Evolutionary conservation across 1,284 basidiomycete genomes (phyloP).

Genomic region (Retiboletus flavoniger): DNA sequence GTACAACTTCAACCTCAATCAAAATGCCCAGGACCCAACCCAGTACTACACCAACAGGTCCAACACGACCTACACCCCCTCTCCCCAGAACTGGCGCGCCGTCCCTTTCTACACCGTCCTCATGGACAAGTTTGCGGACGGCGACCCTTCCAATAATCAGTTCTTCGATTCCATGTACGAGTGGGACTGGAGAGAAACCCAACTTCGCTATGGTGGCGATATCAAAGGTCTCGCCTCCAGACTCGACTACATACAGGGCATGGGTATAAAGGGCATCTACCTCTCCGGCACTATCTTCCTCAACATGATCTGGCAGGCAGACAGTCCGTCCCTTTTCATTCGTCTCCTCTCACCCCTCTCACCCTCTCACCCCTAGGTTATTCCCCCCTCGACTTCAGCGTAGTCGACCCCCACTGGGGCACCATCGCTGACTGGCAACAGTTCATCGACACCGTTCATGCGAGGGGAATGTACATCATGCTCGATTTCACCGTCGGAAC

Average conservation of each 20-base stretch:
- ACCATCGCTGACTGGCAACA: slow-evolving; percentile 74
- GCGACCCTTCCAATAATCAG: slow-evolving; percentile 87
- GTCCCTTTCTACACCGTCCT: slow-evolving; percentile 84
- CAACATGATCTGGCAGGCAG: slow-evolving; percentile 94
- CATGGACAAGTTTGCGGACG: slow-evolving; percentile 90
- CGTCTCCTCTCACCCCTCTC: slow-evolving; percentile 1
- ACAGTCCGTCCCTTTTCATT: slow-evolving; percentile 60
- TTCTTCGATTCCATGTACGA: slow-evolving; percentile 80
- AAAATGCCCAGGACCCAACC: slow-evolving; percentile 65
- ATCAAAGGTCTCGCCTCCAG: slow-evolving; percentile 70
- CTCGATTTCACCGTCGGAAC: slow-evolving; percentile 91
- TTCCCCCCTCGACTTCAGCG: slow-evolving; percentile 85
- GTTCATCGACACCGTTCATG: slow-evolving; percentile 74
- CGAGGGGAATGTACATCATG: slow-evolving; percentile 86
- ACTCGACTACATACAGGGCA: slow-evolving; percentile 85
- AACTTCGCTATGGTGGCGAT: slow-evolving; percentile 85
- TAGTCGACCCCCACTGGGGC: slow-evolving; percentile 90
- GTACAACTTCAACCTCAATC: slow-evolving; percentile 85
- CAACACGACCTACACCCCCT: slow-evolving; percentile 69
- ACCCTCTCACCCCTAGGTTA: slow-evolving; percentile 57
- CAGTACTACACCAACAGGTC: slow-evolving; percentile 67
- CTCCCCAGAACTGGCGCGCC: slow-evolving; percentile 84
- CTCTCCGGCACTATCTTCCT: slow-evolving; percentile 89
- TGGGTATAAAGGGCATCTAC: slow-evolving; percentile 83
- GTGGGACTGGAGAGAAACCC: slow-evolving; percentile 83